Conservation (phyloP, 2,329 filamentous ascomycete genomes). For the Phialophora expanda region DNA sequence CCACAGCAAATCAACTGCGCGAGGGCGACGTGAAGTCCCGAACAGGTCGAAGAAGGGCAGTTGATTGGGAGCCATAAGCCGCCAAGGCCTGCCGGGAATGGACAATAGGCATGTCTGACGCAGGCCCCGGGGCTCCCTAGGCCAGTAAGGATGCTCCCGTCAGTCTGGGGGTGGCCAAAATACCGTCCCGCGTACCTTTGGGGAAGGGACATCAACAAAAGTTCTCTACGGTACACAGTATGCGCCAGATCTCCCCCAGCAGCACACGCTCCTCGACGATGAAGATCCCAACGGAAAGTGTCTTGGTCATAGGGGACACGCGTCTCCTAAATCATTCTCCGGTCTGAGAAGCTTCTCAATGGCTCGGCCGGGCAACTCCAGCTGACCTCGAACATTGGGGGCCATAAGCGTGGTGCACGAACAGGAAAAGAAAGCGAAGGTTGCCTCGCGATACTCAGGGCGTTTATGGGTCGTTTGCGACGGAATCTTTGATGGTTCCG, state of each 20-base stretch:
- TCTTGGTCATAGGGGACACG: neutral
- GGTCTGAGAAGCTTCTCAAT: neutral
- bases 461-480: neutral
- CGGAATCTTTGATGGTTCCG: neutral
- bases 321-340: neutral
- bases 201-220: constrained; percentile 6
- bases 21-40: neutral
- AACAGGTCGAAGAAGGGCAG: neutral
- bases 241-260: neutral
- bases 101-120: constrained; percentile 1
- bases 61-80: neutral
- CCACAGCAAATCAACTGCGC: neutral
- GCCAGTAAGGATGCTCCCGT: neutral
- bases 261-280: neutral
- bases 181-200: neutral
- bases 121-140: neutral
- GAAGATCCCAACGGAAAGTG: neutral
- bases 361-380: neutral
- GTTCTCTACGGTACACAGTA: neutral
- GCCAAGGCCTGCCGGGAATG: neutral
- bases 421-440: neutral
- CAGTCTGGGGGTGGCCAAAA: neutral
- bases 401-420: neutral
- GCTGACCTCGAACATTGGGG: constrained; percentile 3
- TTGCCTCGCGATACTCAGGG: constrained; percentile 3